Evolutionary conservation across 306 rosid genomes (phyloP).

Genomic region (Rubus idaeus): DNA sequence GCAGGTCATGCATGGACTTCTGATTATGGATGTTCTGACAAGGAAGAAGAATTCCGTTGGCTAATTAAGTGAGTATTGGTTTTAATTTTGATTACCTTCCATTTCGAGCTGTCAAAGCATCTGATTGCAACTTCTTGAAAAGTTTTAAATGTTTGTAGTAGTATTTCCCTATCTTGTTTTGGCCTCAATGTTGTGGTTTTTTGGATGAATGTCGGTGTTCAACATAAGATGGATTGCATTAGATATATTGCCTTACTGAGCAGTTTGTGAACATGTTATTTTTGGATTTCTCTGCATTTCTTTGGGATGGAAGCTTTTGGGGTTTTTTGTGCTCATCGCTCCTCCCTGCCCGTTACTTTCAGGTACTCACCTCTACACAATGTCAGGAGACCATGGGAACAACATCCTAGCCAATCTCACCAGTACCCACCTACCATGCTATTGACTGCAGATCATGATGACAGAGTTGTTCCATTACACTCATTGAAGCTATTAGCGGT

Average conservation of each 20-base stretch:
- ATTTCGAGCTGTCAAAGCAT: slow-evolving; percentile 4
- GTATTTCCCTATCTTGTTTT: not conserved
- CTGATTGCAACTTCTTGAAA: not conserved
- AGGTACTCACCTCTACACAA: slow-evolving; percentile 97
- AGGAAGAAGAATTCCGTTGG: slow-evolving; percentile 89
- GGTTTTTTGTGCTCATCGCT: not conserved
- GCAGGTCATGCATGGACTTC: slow-evolving; percentile 97
- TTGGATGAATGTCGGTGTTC: not conserved
- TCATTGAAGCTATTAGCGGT: slow-evolving; percentile 85
- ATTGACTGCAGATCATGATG: slow-evolving; percentile 98
- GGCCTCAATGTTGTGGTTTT: not conserved
- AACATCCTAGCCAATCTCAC: slow-evolving; percentile 33
- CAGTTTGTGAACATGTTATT: no score
- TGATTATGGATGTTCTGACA: slow-evolving; percentile 89
- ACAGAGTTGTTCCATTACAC: slow-evolving; percentile 93
- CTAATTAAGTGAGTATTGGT: slow-evolving; percentile 67
- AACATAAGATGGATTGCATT: not conserved
- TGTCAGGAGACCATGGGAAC: slow-evolving; percentile 90
- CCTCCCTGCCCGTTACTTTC: slow-evolving; percentile 14
- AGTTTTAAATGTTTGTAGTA: not conserved
- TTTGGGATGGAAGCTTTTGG: not conserved
- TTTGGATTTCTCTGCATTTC: not conserved
- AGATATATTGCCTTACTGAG: not conserved
- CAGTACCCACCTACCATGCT: slow-evolving; percentile 94
- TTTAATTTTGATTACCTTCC: not conserved